Conservation (phyloP, 164 flowering plant species). For the Dillenia suffruticosa region DNA sequence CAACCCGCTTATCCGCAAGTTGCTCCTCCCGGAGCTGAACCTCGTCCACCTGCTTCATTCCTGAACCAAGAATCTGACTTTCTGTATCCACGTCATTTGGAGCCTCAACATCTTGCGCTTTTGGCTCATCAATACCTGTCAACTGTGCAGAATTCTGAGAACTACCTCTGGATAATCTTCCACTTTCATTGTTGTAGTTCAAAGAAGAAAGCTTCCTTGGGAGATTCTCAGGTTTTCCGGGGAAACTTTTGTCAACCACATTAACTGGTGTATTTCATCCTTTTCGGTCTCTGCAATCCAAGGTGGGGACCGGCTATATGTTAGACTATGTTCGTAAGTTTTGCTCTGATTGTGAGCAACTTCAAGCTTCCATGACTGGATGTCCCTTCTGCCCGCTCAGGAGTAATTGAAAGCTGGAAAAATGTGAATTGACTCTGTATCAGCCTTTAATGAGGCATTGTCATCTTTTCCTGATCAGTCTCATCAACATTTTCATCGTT, state of each 20-base stretch:
- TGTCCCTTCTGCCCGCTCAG: constrained; percentile 15
- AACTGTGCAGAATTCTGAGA: constrained; percentile 33
- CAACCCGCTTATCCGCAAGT: constrained; percentile 57
- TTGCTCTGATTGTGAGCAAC: constrained; percentile 38
- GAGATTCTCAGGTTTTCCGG: constrained; percentile 33
- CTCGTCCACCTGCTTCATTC: constrained; percentile 71
- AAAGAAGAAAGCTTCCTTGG: constrained; percentile 22
- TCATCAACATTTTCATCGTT: constrained; percentile 15
- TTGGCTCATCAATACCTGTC: constrained; percentile 19
- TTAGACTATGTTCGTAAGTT: constrained; percentile 50
- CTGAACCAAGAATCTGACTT: too few species aligned
- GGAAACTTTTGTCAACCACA: constrained; percentile 33
- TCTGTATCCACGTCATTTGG: constrained; percentile 75
- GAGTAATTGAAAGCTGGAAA: constrained; percentile 17
- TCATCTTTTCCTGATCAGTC: constrained; percentile 15
- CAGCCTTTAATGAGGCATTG: constrained; percentile 16
- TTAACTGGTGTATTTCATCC: constrained; percentile 37
- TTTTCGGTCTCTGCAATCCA: constrained; percentile 25
- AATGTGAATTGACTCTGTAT: constrained; percentile 13
- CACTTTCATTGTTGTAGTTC: constrained; percentile 18
- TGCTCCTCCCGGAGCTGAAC: constrained; percentile 47
- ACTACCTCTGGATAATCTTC: constrained; percentile 21
- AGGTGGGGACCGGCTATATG: constrained; percentile 17
- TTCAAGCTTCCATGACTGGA: constrained; percentile 15
- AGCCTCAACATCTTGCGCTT: constrained; percentile 14